Evolutionary conservation across 2,329 filamentous ascomycete genomes (phyloP), one percentile per base, ranked within the genome.

Genomic region (Aureobasidium lini): DNA sequence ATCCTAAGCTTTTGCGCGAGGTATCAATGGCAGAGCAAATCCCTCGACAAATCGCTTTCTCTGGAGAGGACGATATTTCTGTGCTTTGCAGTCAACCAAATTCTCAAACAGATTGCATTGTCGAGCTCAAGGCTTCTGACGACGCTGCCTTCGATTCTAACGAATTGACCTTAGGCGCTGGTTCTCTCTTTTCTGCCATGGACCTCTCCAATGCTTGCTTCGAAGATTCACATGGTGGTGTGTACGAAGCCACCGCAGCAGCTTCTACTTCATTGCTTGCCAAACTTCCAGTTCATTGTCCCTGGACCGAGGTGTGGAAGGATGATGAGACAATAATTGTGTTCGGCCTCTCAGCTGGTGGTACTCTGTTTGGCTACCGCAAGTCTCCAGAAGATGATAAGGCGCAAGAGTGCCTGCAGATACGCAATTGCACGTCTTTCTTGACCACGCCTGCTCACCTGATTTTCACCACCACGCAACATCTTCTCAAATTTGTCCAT

Each of bases 401-500:
- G 37, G 62, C 61, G 42, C 89, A 92, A 69, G 84, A 86, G 3
- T 83, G 81, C 15, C 77, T 88, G 5, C 76, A 96, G 46, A 84
- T 86, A 13, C 90, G 89, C 71, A 95, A 94, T 66, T 96, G 91
- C 72, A 97, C 93, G 0, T 99, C 94, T 0, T 97, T 96, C 66
- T 71, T 91, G 6, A 76, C 92, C 29, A 96, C 93, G 0, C 79
- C 85, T 0, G 84, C 85, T 18, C 93, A 97, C 76, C 78, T 99
- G 13, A 84, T 97, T 60, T 91, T 93, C 68, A 99, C 94, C 0
- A 99, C 94, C 0, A 91, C 87, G 61, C 91, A 91, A 64, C 92
- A 97, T 71, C 79, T 96, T 3, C 79, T 99, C 63, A 99, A 99
- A 72, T 96, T 96, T 72, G 86, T 96, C 13, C 93, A 99, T 71